Evolutionary conservation across 2,329 filamentous ascomycete genomes (phyloP).

Genomic region (Verticillium isaacii): DNA sequence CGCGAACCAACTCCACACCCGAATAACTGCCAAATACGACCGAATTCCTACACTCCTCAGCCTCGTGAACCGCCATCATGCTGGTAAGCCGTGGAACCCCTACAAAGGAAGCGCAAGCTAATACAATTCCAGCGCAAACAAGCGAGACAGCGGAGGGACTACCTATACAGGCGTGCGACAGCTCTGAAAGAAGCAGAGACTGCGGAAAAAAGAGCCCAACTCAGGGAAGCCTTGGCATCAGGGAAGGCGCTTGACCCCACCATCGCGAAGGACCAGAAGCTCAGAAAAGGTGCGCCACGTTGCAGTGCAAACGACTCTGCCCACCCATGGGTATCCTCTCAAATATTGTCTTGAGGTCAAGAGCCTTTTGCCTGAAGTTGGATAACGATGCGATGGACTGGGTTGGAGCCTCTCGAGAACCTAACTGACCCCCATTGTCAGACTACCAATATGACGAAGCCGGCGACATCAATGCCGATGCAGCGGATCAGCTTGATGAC

Average conservation of each 20-base stretch:
- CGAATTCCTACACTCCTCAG: neutral
- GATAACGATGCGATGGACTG: too few relatives aligned
- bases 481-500: conserved; percentile 69
- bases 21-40: neutral
- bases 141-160: conserved; percentile 36
- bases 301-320: neutral
- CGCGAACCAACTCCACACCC: neutral
- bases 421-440: neutral
- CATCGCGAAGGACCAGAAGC: conserved; percentile 78
- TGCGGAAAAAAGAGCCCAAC: conserved; percentile 81
- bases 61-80: neutral
- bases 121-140: conserved; percentile 28
- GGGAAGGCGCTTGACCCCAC: conserved; percentile 79
- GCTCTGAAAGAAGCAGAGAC: conserved; percentile 88
- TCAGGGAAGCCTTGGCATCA: conserved; percentile 81
- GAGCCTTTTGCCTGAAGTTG: too few relatives aligned
- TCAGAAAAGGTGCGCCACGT: conserved; percentile 29
- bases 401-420: neutral
- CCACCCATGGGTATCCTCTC: too few relatives aligned
- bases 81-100: neutral
- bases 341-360: too few relatives aligned
- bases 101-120: neutral
- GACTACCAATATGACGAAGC: conserved; percentile 96
- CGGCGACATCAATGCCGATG: conserved; percentile 62
- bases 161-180: conserved; percentile 86